Evolutionary conservation across 108 stramenopile genomes (phyloP), one percentile per base, ranked within the genome.

Genomic region (Fragilaria radians): DNA sequence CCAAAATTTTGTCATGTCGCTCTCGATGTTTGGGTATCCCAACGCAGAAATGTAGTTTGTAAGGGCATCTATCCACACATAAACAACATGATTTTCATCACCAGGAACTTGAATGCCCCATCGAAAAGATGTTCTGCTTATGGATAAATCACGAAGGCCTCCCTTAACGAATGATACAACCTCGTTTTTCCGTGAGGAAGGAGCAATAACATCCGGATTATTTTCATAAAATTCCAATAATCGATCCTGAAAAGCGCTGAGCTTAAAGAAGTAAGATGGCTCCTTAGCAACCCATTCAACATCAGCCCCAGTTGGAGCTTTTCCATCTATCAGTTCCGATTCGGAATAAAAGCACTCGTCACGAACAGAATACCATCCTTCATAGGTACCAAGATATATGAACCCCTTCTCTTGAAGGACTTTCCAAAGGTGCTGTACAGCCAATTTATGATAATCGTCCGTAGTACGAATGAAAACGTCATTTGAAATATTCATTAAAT

Each of bases 61-160:
- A 31, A 97, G 63, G 1, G 98, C 98, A 73, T 99, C 98, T 24
- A 99, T 87, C 98, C 98, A 99, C 22, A 97, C 97, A 67, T 97
- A 99, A 89, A 99, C 91, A 65, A 97, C 83, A 64, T 99, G 98
- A 46, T 68, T 64, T 21, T 78, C 78, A 50, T 99, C 96, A 14
- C 62, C 80, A 19, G 96, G 96, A 4, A 97, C 96, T 2, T 86
- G 81, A 32, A 97, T 77, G 11, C 96, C 98, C 97, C 97, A 98
- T 63, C 72, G 72, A 66, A 94, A 96, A 5, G 91, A 83, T 28
- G 96, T 95, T 51, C 91, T 66, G 59, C 86, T 88, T 28, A 99
- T 77, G 58, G 87, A 89, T 63, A 99, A 75, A 76, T 99, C 96
- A 30, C 68, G 76, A 27, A 97, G 64, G 9, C 93, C 95, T 3